Base-by-base conservation (phyloP, 345 rosid genomes). In the Lumnitzera littorea region DNA sequence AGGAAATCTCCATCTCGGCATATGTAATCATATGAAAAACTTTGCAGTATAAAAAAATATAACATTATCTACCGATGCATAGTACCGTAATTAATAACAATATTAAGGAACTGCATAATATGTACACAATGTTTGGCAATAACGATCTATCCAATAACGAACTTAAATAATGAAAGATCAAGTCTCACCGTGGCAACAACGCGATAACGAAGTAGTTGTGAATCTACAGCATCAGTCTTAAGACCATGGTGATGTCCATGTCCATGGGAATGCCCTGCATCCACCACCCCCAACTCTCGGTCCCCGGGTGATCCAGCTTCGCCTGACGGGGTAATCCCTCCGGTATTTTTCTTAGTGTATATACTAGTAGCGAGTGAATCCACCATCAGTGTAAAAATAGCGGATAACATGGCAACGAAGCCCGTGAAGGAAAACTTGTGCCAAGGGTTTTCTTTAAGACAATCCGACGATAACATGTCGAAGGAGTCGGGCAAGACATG, bases 401-500 rank as follows among this genome's bases (percentile, higher is more conserved):
- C 91, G 2, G 94, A 78, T 55, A 91, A 55, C 97, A 91, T 91
- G 6, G 97, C 94, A 0, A 84, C 86, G 68, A 91, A 91, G 2
- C 86, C 86, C 2, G 91, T 72, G 50, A 91, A 87, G 0, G 96
- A 89, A 66, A 87, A 91, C 61, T 88, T 91, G 60, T 81, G 85
- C 97, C 97, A 85, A 0, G 97, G 96, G 17, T 72, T 77, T 5
- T 84, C 89, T 0, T 65, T 11, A 69, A 91, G 74, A 69, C 97
- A 88, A 9, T 31, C 15, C 0, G 96, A 91, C 4, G 76, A 66
- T 59, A 91, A 70, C 83, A 79, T 76, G 62, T 81, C 91, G 43
- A 85, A 91, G 27, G 96, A 91, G 70, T 91, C 96, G 3, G 96
- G 97, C 61, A 88, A 55, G 15, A 88, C 97, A 50, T 91, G 96